These are phyloP conservation scores for Pelargonium cotyledonis DNA, from an alignment of 441 rosid species.

Conservation along the genomic window DNA sequence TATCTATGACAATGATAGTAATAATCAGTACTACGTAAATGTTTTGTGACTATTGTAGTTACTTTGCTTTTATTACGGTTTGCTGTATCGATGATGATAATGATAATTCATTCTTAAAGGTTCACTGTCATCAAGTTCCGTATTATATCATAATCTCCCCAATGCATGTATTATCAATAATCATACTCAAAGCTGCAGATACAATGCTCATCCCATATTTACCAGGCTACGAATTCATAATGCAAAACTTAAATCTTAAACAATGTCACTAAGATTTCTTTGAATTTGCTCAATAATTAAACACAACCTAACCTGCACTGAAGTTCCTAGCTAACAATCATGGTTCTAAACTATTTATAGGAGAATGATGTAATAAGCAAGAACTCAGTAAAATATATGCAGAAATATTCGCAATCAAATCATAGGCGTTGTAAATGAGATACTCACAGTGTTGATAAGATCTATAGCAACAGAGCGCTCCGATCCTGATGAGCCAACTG, in stretches of 20 bases:
- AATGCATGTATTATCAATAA: not conserved
- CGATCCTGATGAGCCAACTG: constrained; percentile 80
- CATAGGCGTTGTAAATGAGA: constrained; percentile 1
- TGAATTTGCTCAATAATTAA: not conserved
- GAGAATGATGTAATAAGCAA: not conserved
- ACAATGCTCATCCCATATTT: not conserved
- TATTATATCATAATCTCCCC: not conserved
- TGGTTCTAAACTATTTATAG: not conserved
- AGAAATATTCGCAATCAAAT: not conserved
- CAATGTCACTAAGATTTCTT: not conserved
- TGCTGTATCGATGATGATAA: no score
- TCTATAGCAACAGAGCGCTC: constrained; percentile 81
- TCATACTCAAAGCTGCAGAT: not conserved
- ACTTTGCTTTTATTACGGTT: no score
- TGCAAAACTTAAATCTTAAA: not conserved
- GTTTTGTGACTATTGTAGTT: no score
- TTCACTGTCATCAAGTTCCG: not conserved
- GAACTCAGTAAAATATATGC: not conserved
- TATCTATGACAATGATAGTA: no score
- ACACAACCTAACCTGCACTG: not conserved
- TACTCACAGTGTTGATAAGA: constrained; percentile 75
- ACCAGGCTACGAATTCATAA: not conserved
- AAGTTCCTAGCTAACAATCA: constrained; percentile 1
- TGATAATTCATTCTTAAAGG: not conserved
- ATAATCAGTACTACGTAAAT: no score